phyloP scores from a whole-genome alignment of 148 eudicot species.

The Polygonum aviculare region DNA sequence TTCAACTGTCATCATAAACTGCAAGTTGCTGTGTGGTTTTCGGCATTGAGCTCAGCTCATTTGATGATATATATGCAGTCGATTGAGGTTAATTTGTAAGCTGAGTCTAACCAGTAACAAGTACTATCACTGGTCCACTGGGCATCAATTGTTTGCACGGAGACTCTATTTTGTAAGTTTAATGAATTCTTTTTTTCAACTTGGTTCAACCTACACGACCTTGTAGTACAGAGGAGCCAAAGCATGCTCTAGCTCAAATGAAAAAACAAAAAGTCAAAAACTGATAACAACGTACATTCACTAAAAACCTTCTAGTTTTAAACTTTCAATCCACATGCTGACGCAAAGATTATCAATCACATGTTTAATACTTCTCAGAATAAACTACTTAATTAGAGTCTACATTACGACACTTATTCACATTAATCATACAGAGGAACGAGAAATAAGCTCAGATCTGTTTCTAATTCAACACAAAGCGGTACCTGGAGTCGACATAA shows the following conservation, averaged over 20 bases:
- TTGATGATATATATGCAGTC: neutral
- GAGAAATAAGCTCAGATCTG: neutral
- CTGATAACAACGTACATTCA: no score
- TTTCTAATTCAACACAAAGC: slow-evolving; percentile 45
- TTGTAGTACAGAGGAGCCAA: no score
- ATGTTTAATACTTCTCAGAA: neutral
- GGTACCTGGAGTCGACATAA: slow-evolving; percentile 81
- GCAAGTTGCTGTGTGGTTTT: no score
- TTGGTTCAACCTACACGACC: no score
- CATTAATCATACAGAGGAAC: neutral
- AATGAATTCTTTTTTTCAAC: no score
- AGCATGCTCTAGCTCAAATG: no score
- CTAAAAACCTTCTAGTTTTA: no score
- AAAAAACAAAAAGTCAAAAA: no score
- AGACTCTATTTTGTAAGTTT: neutral
- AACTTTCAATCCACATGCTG: no score
- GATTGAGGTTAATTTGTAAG: no score
- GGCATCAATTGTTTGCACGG: neutral
- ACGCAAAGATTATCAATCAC: neutral
- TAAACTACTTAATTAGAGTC: neutral
- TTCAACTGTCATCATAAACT: neutral
- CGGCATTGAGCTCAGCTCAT: neutral
- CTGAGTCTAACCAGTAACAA: no score
- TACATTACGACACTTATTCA: neutral
- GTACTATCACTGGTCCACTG: no score